Evolutionary conservation across 345 rosid genomes (phyloP), one percentile per base, ranked within the genome.

Genomic region (Pugionium cornutum): DNA sequence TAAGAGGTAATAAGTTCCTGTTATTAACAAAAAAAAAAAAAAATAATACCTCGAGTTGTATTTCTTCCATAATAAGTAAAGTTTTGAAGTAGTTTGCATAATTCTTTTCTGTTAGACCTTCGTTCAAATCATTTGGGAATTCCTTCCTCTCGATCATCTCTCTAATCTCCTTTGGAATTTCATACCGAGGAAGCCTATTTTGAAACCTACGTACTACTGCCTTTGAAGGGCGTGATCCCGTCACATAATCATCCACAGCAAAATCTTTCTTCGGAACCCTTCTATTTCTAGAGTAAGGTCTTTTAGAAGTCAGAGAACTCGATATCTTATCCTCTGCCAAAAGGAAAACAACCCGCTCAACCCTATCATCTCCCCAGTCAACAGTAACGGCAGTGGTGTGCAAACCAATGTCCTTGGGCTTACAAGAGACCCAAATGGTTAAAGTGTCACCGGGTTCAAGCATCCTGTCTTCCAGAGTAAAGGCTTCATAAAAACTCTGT

Each of bases 321-420:
- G 96, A 82, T 49, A 88, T 80, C 53, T 75, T 84, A 56, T 92
- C 92, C 75, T 92, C 97, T 1, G 83, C 96, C 86, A 92, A 76
- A 36, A 89, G 78, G 72, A 84, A 83, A 46, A 68, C 81, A 53
- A 83, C 83, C 11, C 98, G 74, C 74, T 89, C 98, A 27, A 83
- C 62, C 18, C 59, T 72, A 27, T 82, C 88, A 67, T 44, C 49
- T 1, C 75, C 90, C 51, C 80, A 69, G 59, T 83, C 86, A 73
- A 92, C 72, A 61, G 83, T 79, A 56, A 92, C 80, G 5, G 78
- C 79, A 18, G 94, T 69, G 0, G 87, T 86, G 72, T 86, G 81
- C 84, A 86, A 69, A 30, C 98, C 97, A 5, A 92, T 78, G 37
- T 58, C 86, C 72, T 63, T 68, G 0, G 97, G 89, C 62, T 84